These are phyloP conservation scores for Prunella vulgaris DNA, from an alignment of 257 asterid species.

Conservation along the genomic window DNA sequence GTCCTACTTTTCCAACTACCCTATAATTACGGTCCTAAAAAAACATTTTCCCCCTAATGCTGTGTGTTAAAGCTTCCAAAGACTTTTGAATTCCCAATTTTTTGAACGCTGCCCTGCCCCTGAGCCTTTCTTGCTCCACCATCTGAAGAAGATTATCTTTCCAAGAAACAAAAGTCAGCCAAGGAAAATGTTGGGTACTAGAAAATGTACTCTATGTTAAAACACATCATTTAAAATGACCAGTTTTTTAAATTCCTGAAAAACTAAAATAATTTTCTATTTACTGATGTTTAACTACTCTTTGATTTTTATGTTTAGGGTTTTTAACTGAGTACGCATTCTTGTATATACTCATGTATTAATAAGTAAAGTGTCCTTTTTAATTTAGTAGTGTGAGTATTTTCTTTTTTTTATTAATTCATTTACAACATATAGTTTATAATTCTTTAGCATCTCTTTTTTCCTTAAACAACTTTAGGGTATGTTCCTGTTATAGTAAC, in stretches of 20 bases:
- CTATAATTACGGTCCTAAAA: too few relatives aligned
- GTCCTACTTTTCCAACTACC: too few relatives aligned
- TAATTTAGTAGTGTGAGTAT: not conserved
- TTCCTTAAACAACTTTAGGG: not conserved
- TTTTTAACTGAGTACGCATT: not conserved
- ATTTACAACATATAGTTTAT: not conserved
- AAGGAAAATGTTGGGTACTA: slow-evolving; percentile 1
- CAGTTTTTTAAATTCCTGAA: too few relatives aligned
- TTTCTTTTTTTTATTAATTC: not conserved
- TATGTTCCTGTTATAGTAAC: slow-evolving; percentile 4
- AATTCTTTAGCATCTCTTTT: too few relatives aligned
- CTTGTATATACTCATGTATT: not conserved
- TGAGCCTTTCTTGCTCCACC: slow-evolving; percentile 67
- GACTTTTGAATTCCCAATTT: slow-evolving; percentile 58
- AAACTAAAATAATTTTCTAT: not conserved
- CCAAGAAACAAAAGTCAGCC: slow-evolving; percentile 18
- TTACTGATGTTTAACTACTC: not conserved
- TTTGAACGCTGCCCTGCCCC: slow-evolving; percentile 92
- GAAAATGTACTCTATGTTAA: not conserved
- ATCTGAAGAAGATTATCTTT: slow-evolving; percentile 34
- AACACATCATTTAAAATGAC: not conserved
- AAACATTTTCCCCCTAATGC: too few relatives aligned
- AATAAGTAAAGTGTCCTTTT: not conserved
- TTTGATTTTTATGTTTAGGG: not conserved
- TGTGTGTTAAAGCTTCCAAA: slow-evolving; percentile 45